Percentiles rank a stretch among this genome's conserved stretches.
These are phyloP conservation scores for Pseudogymnoascus sp. DNA, from an alignment of 2,329 filamentous ascomycete genomes.

Conservation along the genomic window DNA sequence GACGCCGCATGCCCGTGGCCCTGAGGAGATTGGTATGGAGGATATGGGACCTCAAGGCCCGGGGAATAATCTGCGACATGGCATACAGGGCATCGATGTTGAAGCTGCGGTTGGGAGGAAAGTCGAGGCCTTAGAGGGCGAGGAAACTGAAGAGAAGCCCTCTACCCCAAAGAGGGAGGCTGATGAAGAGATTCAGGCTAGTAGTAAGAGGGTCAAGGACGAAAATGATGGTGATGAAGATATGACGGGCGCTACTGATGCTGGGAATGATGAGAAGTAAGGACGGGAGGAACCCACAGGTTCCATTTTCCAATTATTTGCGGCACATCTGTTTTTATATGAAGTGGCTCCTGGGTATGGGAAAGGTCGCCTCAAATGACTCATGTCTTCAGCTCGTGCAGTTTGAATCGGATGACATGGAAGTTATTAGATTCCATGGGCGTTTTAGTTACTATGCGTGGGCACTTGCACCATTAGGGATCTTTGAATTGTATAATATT, in stretches of 20 bases:
- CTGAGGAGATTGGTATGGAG: constrained; percentile 74
- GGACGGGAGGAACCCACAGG: not conserved
- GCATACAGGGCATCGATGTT: constrained; percentile 52
- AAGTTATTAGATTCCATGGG: not conserved
- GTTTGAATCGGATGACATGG: not conserved
- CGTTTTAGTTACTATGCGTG: constrained; percentile 2
- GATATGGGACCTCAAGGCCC: constrained; percentile 72
- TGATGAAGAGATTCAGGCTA: constrained; percentile 38
- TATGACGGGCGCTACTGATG: not conserved
- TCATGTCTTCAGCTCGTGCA: not conserved
- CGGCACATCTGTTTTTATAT: not conserved
- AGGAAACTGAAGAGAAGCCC: constrained; percentile 20
- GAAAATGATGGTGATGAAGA: constrained; percentile 26
- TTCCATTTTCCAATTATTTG: not conserved
- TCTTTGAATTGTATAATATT: constrained; percentile 2
- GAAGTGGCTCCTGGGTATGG: not conserved
- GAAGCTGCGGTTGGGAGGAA: constrained; percentile 56
- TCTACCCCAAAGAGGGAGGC: constrained; percentile 51
- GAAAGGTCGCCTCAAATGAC: not conserved
- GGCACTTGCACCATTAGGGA: not conserved
- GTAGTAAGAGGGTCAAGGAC: constrained; percentile 47
- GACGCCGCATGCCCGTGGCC: constrained; percentile 75
- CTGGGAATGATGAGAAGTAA: constrained; percentile 5
- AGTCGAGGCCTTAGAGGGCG: constrained; percentile 29
- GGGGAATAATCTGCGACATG: constrained; percentile 33